phyloP scores from a whole-genome alignment of 768 basidiomycete genomes.

The Candolleomyces efflorescens region DNA sequence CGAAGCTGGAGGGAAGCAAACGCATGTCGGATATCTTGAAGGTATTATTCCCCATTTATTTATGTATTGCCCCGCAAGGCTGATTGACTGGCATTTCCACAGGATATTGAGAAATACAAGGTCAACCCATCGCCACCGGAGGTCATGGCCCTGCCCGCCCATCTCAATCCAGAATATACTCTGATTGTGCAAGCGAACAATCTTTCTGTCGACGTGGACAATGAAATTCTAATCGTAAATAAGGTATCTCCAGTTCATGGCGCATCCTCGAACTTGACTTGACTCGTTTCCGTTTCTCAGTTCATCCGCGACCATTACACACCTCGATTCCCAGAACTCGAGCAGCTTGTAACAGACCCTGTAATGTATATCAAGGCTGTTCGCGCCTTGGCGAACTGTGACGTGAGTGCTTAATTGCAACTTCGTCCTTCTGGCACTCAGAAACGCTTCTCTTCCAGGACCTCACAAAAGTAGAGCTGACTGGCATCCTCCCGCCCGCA shows the following conservation, averaged over 20 bases:
- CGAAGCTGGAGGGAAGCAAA: constrained; percentile 85
- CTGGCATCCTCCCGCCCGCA: constrained; percentile 78
- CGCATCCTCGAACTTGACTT: neutral
- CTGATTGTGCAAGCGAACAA: constrained; percentile 98
- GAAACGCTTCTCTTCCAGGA: constrained; percentile 44
- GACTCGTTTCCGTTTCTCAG: constrained; percentile 33
- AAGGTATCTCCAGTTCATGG: constrained; percentile 51
- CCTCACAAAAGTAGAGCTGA: constrained; percentile 79
- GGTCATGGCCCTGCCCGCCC: constrained; percentile 73
- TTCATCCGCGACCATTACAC: constrained; percentile 98
- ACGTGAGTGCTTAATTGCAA: constrained; percentile 38
- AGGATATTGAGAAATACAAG: constrained; percentile 92
- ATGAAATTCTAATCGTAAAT: constrained; percentile 95
- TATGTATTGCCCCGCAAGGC: neutral
- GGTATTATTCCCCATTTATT: constrained; percentile 33
- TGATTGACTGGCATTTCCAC: neutral
- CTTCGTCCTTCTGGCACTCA: constrained; percentile 2
- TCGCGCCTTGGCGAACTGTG: constrained; percentile 79
- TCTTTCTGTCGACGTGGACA: constrained; percentile 95
- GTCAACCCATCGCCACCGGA: constrained; percentile 74
- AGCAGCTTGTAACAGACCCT: constrained; percentile 90
- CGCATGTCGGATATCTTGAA: constrained; percentile 83
- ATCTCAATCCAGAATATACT: constrained; percentile 92
- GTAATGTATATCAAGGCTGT: constrained; percentile 91
- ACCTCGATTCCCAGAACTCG: constrained; percentile 92